Percentiles rank a stretch among this genome's conserved stretches.
Evolutionary conservation across 805 yeast species (phyloP).

Genomic region (Candida takata): DNA sequence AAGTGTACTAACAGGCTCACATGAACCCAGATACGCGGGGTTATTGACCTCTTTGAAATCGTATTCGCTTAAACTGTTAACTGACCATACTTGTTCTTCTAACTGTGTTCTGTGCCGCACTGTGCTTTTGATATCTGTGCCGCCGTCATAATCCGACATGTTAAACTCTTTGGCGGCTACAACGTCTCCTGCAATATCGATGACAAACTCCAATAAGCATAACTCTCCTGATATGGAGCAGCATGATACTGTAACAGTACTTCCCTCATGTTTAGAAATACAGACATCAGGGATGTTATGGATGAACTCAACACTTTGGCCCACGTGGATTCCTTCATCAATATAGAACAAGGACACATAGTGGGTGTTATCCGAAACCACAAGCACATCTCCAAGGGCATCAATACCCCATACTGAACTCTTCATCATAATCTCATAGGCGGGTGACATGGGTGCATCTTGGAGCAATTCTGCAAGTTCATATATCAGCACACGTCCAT

Average conservation of each 20-base stretch:
- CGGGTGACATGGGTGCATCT: slow-evolving; percentile 22
- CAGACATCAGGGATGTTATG: slow-evolving; percentile 54
- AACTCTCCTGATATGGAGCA: slow-evolving; percentile 39
- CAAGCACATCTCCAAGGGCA: slow-evolving; percentile 33
- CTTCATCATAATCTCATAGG: slow-evolving; percentile 25
- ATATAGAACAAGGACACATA: slow-evolving; percentile 33
- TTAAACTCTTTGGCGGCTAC: too few species aligned
- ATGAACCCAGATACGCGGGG: slow-evolving; percentile 37
- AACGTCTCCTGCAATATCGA: not conserved
- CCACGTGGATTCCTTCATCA: slow-evolving; percentile 16
- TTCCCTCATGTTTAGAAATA: slow-evolving; percentile 25
- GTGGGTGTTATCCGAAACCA: slow-evolving; percentile 49
- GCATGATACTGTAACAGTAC: slow-evolving; percentile 28
- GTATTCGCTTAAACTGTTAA: slow-evolving; percentile 30
- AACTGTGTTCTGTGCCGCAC: slow-evolving; percentile 30
- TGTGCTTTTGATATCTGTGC: slow-evolving; percentile 6
- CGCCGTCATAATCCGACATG: too few species aligned
- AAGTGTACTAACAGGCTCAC: slow-evolving; percentile 26
- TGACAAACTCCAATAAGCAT: slow-evolving; percentile 12
- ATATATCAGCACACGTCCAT: slow-evolving; percentile 42
- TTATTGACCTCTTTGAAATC: slow-evolving; percentile 45
- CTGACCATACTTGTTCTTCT: slow-evolving; percentile 50
- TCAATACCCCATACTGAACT: slow-evolving; percentile 63
- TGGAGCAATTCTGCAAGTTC: slow-evolving; percentile 23
- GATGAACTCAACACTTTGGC: slow-evolving; percentile 35